Evolutionary conservation across 2,329 filamentous ascomycete species (phyloP).

Genomic region (Aspergillus fructus): DNA sequence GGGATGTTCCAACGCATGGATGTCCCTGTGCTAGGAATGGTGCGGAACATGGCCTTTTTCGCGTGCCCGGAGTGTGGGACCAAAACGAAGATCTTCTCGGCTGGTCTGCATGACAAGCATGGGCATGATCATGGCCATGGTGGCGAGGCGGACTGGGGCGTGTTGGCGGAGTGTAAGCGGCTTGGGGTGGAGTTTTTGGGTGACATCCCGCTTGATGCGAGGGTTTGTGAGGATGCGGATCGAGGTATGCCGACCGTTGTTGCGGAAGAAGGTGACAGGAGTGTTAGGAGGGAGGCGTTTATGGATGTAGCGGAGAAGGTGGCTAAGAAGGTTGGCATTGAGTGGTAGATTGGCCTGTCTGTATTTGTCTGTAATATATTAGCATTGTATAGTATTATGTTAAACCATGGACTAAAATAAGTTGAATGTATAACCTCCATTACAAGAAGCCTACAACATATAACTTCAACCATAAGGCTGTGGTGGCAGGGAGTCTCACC

Average conservation of each 20-base stretch:
- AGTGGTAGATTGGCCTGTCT: conserved; percentile 28
- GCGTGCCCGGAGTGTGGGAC: conserved; percentile 73
- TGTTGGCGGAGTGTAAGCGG: conserved; percentile 67
- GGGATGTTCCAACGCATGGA: conserved; percentile 88
- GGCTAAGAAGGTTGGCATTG: conserved; percentile 43
- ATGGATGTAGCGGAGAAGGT: conserved; percentile 63
- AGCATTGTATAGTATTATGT: no score
- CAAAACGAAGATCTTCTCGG: conserved; percentile 73
- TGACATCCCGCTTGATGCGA: conserved; percentile 82
- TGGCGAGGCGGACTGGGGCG: conserved; percentile 52
- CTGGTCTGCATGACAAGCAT: conserved; percentile 21
- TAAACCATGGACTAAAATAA: no score
- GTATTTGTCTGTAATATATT: no score
- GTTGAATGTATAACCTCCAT: no score
- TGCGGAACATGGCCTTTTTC: conserved; percentile 90
- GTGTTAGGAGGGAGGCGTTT: conserved; percentile 71
- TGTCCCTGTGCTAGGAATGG: conserved; percentile 75
- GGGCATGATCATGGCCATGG: conserved; percentile 18
- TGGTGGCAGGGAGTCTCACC: no score
- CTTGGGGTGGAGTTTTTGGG: conserved; percentile 78
- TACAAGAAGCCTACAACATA: no score
- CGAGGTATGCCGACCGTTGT: conserved; percentile 87
- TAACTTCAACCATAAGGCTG: no score
- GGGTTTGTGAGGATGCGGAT: conserved; percentile 85
- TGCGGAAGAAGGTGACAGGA: conserved; percentile 67